Evolutionary conservation across 208 protist genomes (phyloP).

Genomic region (Leishmania tarentolae): DNA sequence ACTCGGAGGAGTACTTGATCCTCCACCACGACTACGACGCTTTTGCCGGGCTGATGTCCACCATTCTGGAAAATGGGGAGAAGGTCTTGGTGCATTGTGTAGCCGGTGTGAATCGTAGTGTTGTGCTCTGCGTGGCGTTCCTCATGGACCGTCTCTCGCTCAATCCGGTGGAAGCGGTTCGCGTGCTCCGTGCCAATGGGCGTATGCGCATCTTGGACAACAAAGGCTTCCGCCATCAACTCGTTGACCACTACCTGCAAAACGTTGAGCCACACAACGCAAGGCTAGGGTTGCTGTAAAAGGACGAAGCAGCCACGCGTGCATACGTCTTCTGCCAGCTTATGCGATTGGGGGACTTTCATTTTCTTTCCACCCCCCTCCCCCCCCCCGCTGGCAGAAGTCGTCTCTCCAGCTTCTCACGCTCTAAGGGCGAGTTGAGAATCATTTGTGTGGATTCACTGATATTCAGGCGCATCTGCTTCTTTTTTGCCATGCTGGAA

Average conservation of each 20-base stretch:
- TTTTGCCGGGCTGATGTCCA: conserved; percentile 63
- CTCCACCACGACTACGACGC: conserved; percentile 72
- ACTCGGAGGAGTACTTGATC: conserved; percentile 80
- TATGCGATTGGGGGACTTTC: neutral
- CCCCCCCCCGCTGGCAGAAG: too few species aligned
- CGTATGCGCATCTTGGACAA: conserved; percentile 79
- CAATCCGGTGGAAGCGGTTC: conserved; percentile 57
- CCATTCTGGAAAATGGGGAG: conserved; percentile 36
- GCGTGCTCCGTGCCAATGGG: conserved; percentile 55
- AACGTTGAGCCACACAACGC: conserved; percentile 16
- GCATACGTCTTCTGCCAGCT: neutral
- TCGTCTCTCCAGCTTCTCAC: neutral
- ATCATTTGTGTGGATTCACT: neutral
- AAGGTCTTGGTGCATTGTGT: conserved; percentile 89
- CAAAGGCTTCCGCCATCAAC: conserved; percentile 75
- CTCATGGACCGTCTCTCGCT: conserved; percentile 65
- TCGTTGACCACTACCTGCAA: conserved; percentile 85
- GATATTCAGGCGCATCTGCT: neutral
- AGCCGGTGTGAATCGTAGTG: conserved; percentile 87
- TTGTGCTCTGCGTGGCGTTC: conserved; percentile 80
- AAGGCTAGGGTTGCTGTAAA: conserved; percentile 10
- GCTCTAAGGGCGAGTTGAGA: neutral
- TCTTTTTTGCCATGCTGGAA: neutral
- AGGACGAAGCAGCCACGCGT: neutral
- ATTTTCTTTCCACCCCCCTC: neutral